phyloP scores from a whole-genome alignment of 805 yeast species.

The Maudiozyma turicensis region DNA sequence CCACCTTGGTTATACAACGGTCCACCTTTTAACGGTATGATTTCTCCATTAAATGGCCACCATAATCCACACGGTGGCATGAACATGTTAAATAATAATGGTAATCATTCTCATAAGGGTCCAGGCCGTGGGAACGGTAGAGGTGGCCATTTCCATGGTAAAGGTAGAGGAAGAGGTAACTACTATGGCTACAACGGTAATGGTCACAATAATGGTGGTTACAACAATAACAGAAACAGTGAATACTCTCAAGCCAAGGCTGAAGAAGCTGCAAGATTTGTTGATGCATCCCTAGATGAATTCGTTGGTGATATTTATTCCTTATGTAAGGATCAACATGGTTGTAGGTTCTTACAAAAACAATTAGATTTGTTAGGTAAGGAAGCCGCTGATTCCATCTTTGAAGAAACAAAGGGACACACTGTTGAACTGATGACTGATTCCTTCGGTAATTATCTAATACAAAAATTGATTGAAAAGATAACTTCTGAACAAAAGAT shows the following conservation, averaged over 20 bases:
- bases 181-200: constrained; percentile 6
- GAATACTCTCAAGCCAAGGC: constrained; percentile 11
- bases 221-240: constrained; percentile 4
- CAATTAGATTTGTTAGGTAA: constrained; percentile 60
- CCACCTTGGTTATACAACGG: constrained; percentile 29
- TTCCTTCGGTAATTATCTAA: constrained; percentile 93
- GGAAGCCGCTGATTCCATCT: constrained; percentile 64
- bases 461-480: constrained; percentile 81
- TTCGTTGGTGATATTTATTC: constrained; percentile 66
- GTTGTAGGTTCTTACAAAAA: constrained; percentile 84
- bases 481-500: constrained; percentile 63
- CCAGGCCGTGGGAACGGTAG: constrained; percentile 2
- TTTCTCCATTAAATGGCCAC: constrained; percentile 15
- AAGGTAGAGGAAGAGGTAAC: constrained; percentile 9
- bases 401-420: constrained; percentile 67
- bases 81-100: constrained; percentile 7
- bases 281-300: constrained; percentile 58
- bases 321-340: constrained; percentile 91
- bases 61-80: constrained; percentile 5
- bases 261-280: constrained; percentile 63
- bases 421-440: constrained; percentile 85
- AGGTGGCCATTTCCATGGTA: constrained; percentile 5
- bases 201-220: constrained; percentile 5
- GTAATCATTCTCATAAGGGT: constrained; percentile 17
- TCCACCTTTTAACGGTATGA: constrained; percentile 24